Evolutionary conservation across 2,329 filamentous ascomycete species (phyloP).

Genomic region (Simplicillium sp.): DNA sequence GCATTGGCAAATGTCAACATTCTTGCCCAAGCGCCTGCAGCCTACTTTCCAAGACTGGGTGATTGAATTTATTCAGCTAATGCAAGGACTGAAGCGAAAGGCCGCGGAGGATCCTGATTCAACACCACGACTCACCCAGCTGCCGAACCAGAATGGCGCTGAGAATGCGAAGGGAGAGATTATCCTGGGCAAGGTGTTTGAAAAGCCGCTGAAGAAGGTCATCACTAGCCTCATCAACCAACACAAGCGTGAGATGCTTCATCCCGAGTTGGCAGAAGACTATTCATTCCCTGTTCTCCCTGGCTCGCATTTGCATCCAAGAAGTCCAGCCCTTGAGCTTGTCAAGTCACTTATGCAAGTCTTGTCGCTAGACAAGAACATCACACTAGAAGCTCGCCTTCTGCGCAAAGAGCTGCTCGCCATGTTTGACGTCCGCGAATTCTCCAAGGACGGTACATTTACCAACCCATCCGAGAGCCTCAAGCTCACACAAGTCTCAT

Average conservation of each 20-base stretch:
- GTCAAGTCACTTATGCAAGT: conserved; percentile 93
- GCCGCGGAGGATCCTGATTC: conserved; percentile 36
- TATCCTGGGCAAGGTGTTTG: conserved; percentile 73
- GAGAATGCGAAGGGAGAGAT: conserved; percentile 52
- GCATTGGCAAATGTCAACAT: conserved; percentile 95
- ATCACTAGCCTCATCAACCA: conserved; percentile 72
- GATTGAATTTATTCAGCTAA: conserved; percentile 87
- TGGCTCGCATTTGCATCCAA: conserved; percentile 45
- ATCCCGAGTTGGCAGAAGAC: conserved; percentile 78
- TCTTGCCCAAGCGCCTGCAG: conserved; percentile 73
- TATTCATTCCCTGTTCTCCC: conserved; percentile 79
- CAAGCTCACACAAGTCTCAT: conserved; percentile 66
- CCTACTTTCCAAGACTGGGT: conserved; percentile 86
- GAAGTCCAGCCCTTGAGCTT: conserved; percentile 76
- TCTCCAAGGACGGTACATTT: conserved; percentile 80
- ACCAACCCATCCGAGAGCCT: conserved; percentile 73
- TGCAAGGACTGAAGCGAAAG: conserved; percentile 78
- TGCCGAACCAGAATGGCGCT: conserved; percentile 48
- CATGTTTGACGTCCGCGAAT: conserved; percentile 91
- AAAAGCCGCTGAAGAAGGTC: conserved; percentile 83
- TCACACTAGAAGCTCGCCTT: conserved; percentile 77
- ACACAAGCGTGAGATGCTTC: conserved; percentile 80
- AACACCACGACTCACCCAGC: conserved; percentile 48
- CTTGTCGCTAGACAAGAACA: conserved; percentile 80
- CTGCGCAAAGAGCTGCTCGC: conserved; percentile 82